Base-by-base conservation (phyloP, 2,329 filamentous ascomycete genomes). In the Nigrospora sphaerica region DNA sequence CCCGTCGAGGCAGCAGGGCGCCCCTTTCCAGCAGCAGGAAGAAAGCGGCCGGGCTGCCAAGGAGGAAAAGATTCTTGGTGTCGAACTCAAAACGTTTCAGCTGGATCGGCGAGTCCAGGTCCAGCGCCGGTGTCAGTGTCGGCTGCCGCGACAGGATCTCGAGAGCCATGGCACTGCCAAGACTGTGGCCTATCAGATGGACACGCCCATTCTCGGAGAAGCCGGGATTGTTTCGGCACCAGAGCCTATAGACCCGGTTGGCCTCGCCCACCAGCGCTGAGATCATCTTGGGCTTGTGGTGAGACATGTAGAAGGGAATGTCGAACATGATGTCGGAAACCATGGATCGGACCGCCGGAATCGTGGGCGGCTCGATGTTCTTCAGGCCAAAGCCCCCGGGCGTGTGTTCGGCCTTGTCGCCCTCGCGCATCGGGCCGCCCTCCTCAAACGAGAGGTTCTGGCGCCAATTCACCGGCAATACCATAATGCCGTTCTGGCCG, bases 241-340 rank as follows among this genome's bases (percentile, higher is more conserved):
- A 98, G 1, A 97, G 75, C 16, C 87, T 81, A 62, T 95, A 97
- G n/a, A 98, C 88, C 6, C 92, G 81, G 59, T 98, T 98, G 9
- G 93, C 92, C 68, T 98, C 93, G 48, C 78, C 78, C 36, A 95
- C 84, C 41, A 96, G 83, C 1, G 93, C 91, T 38, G 84, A 78
- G 43, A 95, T 86, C 91, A 98, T 97, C 64, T 90, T 95, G 4
- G 85, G 80, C 59, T 97, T 95, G 67, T 97, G 92, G 49, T 95
- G 87, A 0, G 92, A 97, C 68, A 98, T 84, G 68, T 97, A 98
- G 62, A 95, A 97, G 0, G 93, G 93, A 42, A 98, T 92, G 62
- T 98, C 93, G 42, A 97, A 85, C 89, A 98, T 96, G 56, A 98
- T 89, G 63, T 98, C 93, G 37, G 88, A 95, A 50, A 98, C 95